Evolutionary conservation across 2,329 filamentous ascomycete genomes (phyloP).

Genomic region (Aureobasidium sp.): DNA sequence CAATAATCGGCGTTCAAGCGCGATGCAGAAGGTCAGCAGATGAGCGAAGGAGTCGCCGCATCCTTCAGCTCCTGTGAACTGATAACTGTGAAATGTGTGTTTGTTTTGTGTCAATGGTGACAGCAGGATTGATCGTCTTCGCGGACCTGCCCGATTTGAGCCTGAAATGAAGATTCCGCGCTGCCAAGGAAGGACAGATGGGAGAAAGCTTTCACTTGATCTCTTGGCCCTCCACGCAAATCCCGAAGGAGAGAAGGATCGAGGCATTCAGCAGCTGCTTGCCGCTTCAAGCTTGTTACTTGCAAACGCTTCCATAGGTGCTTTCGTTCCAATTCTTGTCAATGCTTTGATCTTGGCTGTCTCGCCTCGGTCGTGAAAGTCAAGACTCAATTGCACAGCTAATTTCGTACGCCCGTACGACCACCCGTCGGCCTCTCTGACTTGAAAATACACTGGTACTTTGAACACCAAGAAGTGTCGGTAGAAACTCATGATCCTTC

Average conservation of each 20-base stretch:
- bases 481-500: not conserved
- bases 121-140: not conserved
- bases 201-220: constrained; percentile 1
- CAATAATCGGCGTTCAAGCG: not conserved
- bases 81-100: not conserved
- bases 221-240: not conserved
- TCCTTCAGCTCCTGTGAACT: not conserved
- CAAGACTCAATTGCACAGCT: not conserved
- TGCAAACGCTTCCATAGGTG: no score
- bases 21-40: constrained; percentile 9
- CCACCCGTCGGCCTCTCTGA: not conserved
- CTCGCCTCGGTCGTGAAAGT: not conserved
- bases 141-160: constrained; percentile 10
- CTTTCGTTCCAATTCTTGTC: not conserved
- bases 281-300: no score
- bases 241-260: not conserved
- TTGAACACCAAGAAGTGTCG: not conserved
- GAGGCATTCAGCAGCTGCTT: not conserved
- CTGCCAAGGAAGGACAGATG: not conserved
- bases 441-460: not conserved
- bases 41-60: not conserved
- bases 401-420: not conserved
- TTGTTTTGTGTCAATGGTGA: not conserved
- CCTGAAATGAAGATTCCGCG: not conserved
- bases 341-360: not conserved